Evolutionary conservation across 2,329 filamentous ascomycete species (phyloP), one percentile per base, ranked within the genome.

Genomic region (Beauveria pseudobassiana): DNA sequence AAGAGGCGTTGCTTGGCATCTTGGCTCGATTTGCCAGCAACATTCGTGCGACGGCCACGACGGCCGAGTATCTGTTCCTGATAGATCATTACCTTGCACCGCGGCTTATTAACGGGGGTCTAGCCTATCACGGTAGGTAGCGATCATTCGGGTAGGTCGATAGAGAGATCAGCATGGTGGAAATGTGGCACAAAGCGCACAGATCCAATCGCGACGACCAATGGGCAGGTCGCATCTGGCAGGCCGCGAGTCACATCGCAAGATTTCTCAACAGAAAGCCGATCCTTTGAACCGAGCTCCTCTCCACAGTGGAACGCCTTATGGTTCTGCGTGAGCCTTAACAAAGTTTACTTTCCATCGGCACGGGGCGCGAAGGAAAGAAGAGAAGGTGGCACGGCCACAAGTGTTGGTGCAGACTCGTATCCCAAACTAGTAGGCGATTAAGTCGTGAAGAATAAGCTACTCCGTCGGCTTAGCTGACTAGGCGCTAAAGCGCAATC

Each of bases 81-180:
- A 26, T 26, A 49, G 20, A 49, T 16, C 26, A 16, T 24, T 16
- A 24, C 20, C 20, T 18, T 26, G 45, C 38, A 10, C 18, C 49
- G 40, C 16, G 45, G n/a, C 55, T 38, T 10, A 18, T 14, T 18
- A 9, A 30, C 34, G 3, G 20, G 12, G 12, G 8, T 20, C 45
- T 49, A 49, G 55, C 43, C 55, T 12, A 49, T 24, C 55, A 58
- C n/a, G 55, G 55, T 45, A 58, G 55, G 18, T 58, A 30, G 7
- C 28, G 55, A 58, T 58, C 28, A 28, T 58, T 58, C 26, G 20
- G 43, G 55, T 58, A 58, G 55, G 55, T 49, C 6, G 8, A 22
- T 16, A 12, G n/a, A 49, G 16, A 22, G 43, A 49, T 49, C 55
- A n/a, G 30, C 43, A 58, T 40, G 28, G 45, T 26, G 43, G 28